Evolutionary conservation across 371 early-diverging fungal species (phyloP), one percentile per base, ranked within the genome.

Genomic region (Saksenaea vasiformis): DNA sequence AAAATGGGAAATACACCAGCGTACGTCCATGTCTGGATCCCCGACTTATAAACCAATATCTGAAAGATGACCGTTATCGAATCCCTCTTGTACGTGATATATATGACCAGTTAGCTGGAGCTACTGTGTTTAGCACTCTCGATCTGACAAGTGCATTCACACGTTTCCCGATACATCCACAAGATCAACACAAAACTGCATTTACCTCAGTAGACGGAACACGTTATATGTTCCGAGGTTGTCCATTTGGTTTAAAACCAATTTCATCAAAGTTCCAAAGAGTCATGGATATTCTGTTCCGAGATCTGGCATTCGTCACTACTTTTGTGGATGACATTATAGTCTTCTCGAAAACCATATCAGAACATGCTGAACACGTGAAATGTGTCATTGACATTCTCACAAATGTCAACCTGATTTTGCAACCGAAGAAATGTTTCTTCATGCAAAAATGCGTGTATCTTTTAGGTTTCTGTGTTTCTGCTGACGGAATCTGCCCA

Each of bases 391-490:
- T 64, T 38, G 17, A 65, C n/a, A 31, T 5, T 3, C 55, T 69
- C 2, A 73, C 64, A 5, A 17, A 35, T 2, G 58, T 27, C 15
- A 66, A 62, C 26, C 58, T 73, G n/a, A 54, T 66, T 10, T 35
- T 73, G n/a, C 65, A 73, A 56, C 41, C 31, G 1, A 14, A 38
- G 7, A 73, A 73, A 59, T 66, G 67, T 34, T 41, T 39, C 19
- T 69, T 44, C n/a, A 35, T 34, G 24, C 59, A 54, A 53, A 36
- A 26, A 27, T 34, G 34, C 27, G 57, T 69, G 10, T 27, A 58
- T 36, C 26, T 70, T 4, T 51, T 71, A 31, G 69, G 73, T 0
- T 69, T 66, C 27, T 62, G 61, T n/a, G 47, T 69, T 38, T 58
- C 51, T 36, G 56, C 2, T 11, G 37, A 66, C 24, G 69, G 72